Evolutionary conservation across 768 basidiomycete species (phyloP), one percentile per base, ranked within the genome.

Genomic region (Rhizopogon vinicolor): DNA sequence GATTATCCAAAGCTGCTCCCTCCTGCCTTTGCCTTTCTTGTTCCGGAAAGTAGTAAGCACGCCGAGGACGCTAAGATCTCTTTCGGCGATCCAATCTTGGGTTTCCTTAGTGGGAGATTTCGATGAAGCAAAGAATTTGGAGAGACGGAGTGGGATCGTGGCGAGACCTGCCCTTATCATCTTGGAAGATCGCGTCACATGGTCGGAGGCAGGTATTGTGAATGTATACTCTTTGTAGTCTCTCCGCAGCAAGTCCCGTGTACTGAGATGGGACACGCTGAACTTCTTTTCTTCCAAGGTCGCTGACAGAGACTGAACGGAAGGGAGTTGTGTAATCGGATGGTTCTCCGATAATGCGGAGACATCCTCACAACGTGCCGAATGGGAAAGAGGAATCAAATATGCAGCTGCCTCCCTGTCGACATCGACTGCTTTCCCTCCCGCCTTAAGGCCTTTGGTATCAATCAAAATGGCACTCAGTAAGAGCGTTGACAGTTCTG

Each of bases 191-290:
- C 72, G 64, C 29, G 69, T 62, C 7, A 63, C 56, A 16, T 65
- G 67, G 0, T 68, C 56, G 33, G 58, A 48, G 10, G 60, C 16
- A 1, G 75, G 65, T 2, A 85, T 78, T 0, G 74, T 69, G 55
- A 83, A 69, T 1, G 69, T 66, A 64, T 93, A 96, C 60, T 96
- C 86, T 68, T 99, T 98, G 77, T 94, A 99, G 72, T 99, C 97
- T n/a, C 97, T 76, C 12, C 93, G 79, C 5, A 99, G 79, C 18
- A 98, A 81, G 64, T 98, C 93, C 54, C 81, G 77, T 0, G 84
- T 82, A 7, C 73, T 74, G 16, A 98, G 77, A 58, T 84, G 79
- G 1, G 82, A 80, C 8, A 98, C 74, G 55, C 86, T 81, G 3
- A 63, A 62, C 67, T 98, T 99, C 71, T 82, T 82, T 2, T 57